Base-by-base conservation (phyloP, 176 grass and related monocot genomes). In the Zea luxurians region DNA sequence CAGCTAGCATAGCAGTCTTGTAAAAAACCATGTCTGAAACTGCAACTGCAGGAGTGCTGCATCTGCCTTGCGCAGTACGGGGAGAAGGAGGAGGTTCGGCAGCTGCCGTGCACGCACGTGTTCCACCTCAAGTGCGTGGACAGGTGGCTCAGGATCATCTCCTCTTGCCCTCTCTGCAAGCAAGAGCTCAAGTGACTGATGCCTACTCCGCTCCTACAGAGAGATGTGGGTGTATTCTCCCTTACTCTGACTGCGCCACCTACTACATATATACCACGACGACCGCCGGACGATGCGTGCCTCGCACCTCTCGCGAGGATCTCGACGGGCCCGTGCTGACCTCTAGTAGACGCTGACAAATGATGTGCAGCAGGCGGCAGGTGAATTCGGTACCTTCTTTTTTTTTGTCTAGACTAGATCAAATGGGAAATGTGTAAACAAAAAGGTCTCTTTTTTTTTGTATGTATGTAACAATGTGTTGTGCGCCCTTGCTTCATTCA, bases 121-220 rank as follows among this genome's bases (percentile, higher is more conserved):
- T 99, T 95, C 77, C 96, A 99, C 83, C 96, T 90, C 45, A 85
- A 71, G 71, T 99, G 96, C 64, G 96, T 99, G 53, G 92, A 95
- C 65, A 87, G 88, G 78, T 99, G 96, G 96, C 86, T 99, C 9
- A 92, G 88, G 88, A 99, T 99, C 72, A 99, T 95, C 76, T 99
- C 92, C 60, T 95, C 89, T 76, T 99, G 96, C 67, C 96, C 96
- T 60, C 92, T 99, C 38, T 99, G 92, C 84, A 99, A 99, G 86
- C 92, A 95, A 90, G 92, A 92, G 83, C 89, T 99, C 69, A 79
- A 82, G 64, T 78, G 80, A 91, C 66, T 60, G 77, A 91, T 70
- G 69, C 83, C 60, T 62, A 55, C 68, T 27, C 38, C 34, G 6
- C 73, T 59, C 43, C 52, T 48, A 49, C 49, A 78, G 10, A 52